Percentiles rank a stretch among this genome's conserved stretches.
Conservation (phyloP, 225 moss, liverwort and hornwort species). For the Physcomitrellopsis africana region DNA sequence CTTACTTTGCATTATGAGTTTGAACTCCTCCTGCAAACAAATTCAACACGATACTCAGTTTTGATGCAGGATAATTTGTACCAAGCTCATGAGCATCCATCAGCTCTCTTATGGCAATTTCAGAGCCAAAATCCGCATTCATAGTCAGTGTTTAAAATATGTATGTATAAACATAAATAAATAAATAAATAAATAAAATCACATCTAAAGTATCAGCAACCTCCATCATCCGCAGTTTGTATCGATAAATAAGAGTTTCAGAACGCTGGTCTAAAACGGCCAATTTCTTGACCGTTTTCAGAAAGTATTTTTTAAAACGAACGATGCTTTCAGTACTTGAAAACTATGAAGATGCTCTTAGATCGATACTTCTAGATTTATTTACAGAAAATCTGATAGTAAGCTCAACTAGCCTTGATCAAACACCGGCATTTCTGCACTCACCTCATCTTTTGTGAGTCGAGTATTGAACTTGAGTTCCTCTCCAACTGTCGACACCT, state of each 20-base stretch:
- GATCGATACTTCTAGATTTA: too few species aligned
- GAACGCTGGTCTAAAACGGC: background rate
- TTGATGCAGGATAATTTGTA: background rate
- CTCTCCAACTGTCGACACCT: slow-evolving; percentile 78
- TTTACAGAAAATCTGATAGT: too few species aligned
- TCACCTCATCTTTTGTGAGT: slow-evolving; percentile 63
- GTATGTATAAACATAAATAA: background rate
- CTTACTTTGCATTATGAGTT: slow-evolving; percentile 66
- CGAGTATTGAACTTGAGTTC: slow-evolving; percentile 66
- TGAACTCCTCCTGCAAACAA: slow-evolving; percentile 60
- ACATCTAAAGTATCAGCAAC: too few species aligned
- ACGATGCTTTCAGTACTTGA: too few species aligned
- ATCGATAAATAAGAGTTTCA: background rate
- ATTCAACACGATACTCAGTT: slow-evolving; percentile 15
- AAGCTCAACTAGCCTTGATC: background rate
- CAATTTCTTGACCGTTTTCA: too few species aligned
- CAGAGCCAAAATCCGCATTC: too few species aligned
- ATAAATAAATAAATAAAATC: too few species aligned
- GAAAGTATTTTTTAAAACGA: too few species aligned
- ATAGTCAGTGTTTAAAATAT: background rate
- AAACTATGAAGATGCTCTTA: too few species aligned
- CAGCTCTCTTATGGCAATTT: background rate
- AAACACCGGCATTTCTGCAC: background rate
- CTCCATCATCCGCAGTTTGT: too few species aligned
- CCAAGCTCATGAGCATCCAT: background rate